Evolutionary conservation across 345 rosid genomes (phyloP), one percentile per base, ranked within the genome.

Genomic region (Pistacia atlantica): DNA sequence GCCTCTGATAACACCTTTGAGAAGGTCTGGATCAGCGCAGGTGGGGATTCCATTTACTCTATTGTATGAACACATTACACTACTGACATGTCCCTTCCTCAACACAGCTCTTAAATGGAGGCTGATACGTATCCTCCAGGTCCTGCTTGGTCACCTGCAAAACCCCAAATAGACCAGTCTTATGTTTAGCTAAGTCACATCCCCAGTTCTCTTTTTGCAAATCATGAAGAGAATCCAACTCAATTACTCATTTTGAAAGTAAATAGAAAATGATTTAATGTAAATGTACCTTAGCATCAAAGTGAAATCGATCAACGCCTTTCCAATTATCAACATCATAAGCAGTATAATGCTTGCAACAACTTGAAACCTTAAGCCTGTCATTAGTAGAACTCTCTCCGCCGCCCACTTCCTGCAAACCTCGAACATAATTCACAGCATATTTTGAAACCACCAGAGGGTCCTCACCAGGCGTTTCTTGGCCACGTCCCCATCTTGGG

Each of bases 391-490:
- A 54, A 60, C 70, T 77, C 5, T 77, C 56, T 65, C 20, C 72
- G n/a, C 66, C 76, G 17, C 58, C 71, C 13, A 78, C 78, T 73
- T 84, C 86, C 73, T 88, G 91, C 74, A 90, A 67, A 18, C 90
- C 91, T 71, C 72, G 83, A 0, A 90, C 84, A 65, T 84, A 90
- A 70, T 79, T 84, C 18, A 85, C 87, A 2, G 72, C 91, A 67
- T 84, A 88, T 52, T 46, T 82, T 13, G 84, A 79, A 28, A 82
- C 86, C 7, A 88, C 80, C 61, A 73, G 56, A 4, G 90, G 91
- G 72, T 86, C 91, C 66, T 90, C 91, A 22, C 90, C 91, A 1
- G 87, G 87, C 0, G 86, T 85, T 74, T 86, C 93, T 75, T 87
- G 93, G 11, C 87, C 84, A 2, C 88, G 77, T 4, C 89, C 93